Conservation (phyloP, 768 basidiomycete species). For the Phylloporus sp. region DNA sequence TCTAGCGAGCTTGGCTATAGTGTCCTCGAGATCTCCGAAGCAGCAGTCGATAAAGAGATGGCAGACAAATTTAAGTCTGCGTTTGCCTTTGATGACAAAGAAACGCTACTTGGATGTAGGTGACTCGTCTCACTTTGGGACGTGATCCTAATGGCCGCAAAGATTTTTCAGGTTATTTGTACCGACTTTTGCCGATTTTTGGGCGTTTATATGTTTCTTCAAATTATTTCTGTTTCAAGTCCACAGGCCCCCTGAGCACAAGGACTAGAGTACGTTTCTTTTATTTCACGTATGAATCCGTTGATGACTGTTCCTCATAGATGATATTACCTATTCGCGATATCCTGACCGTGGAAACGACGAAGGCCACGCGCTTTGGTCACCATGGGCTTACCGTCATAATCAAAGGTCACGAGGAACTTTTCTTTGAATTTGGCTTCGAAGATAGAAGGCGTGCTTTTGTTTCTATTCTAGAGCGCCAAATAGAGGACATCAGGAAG, state of each 20-base stretch:
- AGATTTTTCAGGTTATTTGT: slow-evolving; percentile 93
- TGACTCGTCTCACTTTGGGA: slow-evolving; percentile 14
- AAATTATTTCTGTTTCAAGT: slow-evolving; percentile 93
- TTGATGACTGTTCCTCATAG: slow-evolving; percentile 37
- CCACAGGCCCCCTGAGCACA: slow-evolving; percentile 69
- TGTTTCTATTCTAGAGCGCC: slow-evolving; percentile 65
- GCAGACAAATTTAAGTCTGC: slow-evolving; percentile 70
- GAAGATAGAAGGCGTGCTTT: slow-evolving; percentile 79
- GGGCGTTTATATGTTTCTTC: slow-evolving; percentile 90
- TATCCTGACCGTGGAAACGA: slow-evolving; percentile 76
- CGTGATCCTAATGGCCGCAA: slow-evolving; percentile 5
- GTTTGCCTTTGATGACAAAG: slow-evolving; percentile 88
- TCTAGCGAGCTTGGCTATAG: slow-evolving; percentile 69
- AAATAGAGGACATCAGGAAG: slow-evolving; percentile 68
- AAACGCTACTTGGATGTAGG: slow-evolving; percentile 84
- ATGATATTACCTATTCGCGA: slow-evolving; percentile 94
- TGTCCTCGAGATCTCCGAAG: slow-evolving; percentile 70
- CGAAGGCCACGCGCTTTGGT: slow-evolving; percentile 84
- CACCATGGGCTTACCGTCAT: slow-evolving; percentile 87
- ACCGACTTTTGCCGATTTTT: slow-evolving; percentile 81
- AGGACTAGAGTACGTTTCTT: slow-evolving; percentile 70
- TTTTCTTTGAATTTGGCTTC: slow-evolving; percentile 91
- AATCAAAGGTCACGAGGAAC: slow-evolving; percentile 93
- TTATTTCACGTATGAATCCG: not conserved
- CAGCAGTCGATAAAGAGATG: slow-evolving; percentile 54